These are phyloP conservation scores for Septoria linicola DNA, from an alignment of 2,329 filamentous ascomycete genomes.

Conservation along the genomic window DNA sequence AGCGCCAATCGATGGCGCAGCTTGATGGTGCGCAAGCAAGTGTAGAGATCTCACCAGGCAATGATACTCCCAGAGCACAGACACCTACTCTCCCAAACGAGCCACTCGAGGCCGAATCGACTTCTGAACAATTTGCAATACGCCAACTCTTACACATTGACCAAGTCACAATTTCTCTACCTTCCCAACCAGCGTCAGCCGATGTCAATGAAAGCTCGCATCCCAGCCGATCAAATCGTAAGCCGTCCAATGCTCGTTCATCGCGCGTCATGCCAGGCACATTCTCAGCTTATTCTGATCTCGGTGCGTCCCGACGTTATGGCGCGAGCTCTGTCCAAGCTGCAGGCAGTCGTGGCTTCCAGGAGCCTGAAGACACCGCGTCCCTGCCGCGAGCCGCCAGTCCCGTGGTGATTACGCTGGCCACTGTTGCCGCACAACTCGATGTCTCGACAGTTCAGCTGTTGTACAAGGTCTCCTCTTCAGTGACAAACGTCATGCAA, in stretches of 20 bases:
- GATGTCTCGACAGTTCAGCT: slow-evolving; percentile 27
- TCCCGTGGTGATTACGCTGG: slow-evolving; percentile 19
- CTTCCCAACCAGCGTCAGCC: neutral
- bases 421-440: slow-evolving; percentile 19
- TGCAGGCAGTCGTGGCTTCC: slow-evolving; percentile 12
- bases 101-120: neutral
- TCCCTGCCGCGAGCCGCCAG: neutral
- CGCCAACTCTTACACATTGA: slow-evolving; percentile 34
- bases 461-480: slow-evolving; percentile 18
- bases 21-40: slow-evolving; percentile 11
- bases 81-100: slow-evolving; percentile 17
- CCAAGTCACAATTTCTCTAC: slow-evolving; percentile 10
- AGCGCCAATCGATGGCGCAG: neutral
- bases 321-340: slow-evolving; percentile 9
- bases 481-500: neutral
- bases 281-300: slow-evolving; percentile 50
- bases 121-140: neutral
- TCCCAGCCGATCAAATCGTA: neutral
- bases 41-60: slow-evolving; percentile 21
- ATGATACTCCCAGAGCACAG: slow-evolving; percentile 32
- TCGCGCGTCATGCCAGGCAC: slow-evolving; percentile 44
- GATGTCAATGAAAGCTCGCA: neutral
- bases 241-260: neutral
- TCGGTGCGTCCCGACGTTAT: slow-evolving; percentile 30
- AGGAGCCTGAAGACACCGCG: slow-evolving; percentile 1